These are phyloP conservation scores for Colletotrichum salicis DNA, from an alignment of 2,329 filamentous ascomycete genomes.

Conservation along the genomic window DNA sequence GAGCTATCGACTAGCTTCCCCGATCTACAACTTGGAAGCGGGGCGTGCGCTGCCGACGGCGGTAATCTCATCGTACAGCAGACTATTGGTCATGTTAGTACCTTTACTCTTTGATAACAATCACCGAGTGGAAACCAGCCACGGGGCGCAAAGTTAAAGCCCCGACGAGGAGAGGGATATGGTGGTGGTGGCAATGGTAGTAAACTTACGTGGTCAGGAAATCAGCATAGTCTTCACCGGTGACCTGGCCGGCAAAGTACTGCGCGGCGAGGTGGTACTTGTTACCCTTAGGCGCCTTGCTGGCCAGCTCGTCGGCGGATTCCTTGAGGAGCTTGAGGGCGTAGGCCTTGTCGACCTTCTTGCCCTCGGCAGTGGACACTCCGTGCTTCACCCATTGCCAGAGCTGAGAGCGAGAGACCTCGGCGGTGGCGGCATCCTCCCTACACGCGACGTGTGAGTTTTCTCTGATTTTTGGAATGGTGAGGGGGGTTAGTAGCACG, in stretches of 20 bases:
- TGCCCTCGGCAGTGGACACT: slow-evolving; percentile 84
- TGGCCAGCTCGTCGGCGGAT: slow-evolving; percentile 78
- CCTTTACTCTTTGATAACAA: background rate
- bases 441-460: slow-evolving; percentile 42
- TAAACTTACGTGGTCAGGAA: slow-evolving; percentile 83
- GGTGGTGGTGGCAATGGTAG: background rate
- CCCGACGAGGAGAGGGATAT: background rate
- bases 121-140: slow-evolving; percentile 26
- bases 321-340: slow-evolving; percentile 88
- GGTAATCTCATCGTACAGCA: slow-evolving; percentile 91
- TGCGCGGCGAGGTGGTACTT: slow-evolving; percentile 91
- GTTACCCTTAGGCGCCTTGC: slow-evolving; percentile 85
- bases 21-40: slow-evolving; percentile 71
- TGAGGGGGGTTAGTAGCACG: background rate
- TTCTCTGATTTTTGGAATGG: slow-evolving; percentile 34
- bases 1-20: background rate
- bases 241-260: slow-evolving; percentile 93
- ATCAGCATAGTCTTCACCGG: slow-evolving; percentile 96
- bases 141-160: background rate
- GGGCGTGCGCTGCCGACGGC: slow-evolving; percentile 70
- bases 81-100: slow-evolving; percentile 53
- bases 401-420: slow-evolving; percentile 92
- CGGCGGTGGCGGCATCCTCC: slow-evolving; percentile 96
- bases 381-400: slow-evolving; percentile 92
- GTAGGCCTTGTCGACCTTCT: slow-evolving; percentile 92